Conservation (phyloP, 1,284 basidiomycete species). For the Agaricales sp. region DNA sequence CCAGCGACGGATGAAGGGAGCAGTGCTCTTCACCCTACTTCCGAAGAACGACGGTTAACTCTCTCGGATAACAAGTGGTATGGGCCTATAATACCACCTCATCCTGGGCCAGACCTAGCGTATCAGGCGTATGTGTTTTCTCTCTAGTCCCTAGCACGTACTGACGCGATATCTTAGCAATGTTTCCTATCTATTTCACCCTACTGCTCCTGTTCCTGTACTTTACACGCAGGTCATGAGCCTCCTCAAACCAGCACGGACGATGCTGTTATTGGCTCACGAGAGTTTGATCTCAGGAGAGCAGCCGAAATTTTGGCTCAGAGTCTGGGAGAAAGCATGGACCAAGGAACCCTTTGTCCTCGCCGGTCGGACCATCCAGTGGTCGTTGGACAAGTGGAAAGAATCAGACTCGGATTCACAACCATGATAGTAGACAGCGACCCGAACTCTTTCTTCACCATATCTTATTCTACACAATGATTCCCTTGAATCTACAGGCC, state of each 20-base stretch:
- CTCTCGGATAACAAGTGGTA: slow-evolving; percentile 22
- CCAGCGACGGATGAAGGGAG: neutral
- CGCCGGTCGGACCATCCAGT: slow-evolving; percentile 34
- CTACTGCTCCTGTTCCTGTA: slow-evolving; percentile 29
- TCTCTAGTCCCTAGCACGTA: neutral
- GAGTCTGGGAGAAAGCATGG: slow-evolving; percentile 44
- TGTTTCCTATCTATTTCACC: slow-evolving; percentile 20
- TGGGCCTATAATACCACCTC: slow-evolving; percentile 27
- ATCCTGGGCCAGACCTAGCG: slow-evolving; percentile 25
- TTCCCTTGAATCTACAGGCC: neutral
- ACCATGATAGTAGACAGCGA: neutral
- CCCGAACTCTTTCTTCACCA: neutral
- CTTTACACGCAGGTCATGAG: slow-evolving; percentile 35
- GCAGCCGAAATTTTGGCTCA: slow-evolving; percentile 36
- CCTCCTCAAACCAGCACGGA: slow-evolving; percentile 37
- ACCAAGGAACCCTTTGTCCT: slow-evolving; percentile 43
- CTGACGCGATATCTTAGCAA: slow-evolving; percentile 17
- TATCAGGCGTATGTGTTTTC: slow-evolving; percentile 16
- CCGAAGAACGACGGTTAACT: slow-evolving; percentile 9
- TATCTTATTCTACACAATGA: neutral
- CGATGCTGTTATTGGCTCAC: slow-evolving; percentile 33
- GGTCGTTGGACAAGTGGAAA: slow-evolving; percentile 38
- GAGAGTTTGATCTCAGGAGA: slow-evolving; percentile 40
- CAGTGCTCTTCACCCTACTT: neutral
- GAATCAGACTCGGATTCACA: slow-evolving; percentile 13